Percentiles rank a stretch among this genome's conserved stretches.
Conservation (phyloP, 116 monocot genomes). For the Zostera marina region DNA sequence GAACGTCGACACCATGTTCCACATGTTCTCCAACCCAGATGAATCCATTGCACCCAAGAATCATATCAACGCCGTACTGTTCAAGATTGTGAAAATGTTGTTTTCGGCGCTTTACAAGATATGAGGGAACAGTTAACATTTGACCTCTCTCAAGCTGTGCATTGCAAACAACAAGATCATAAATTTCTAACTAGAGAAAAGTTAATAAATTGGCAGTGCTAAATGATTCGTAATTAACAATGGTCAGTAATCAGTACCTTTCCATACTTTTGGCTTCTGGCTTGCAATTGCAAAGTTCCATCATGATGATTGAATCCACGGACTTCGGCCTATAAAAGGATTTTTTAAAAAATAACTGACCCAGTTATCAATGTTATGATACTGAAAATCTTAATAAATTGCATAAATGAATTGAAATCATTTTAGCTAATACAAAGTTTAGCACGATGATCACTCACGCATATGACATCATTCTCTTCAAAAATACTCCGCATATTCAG, state of each 20-base stretch:
- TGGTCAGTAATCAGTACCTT: slow-evolving; percentile 58
- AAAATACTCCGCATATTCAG: slow-evolving; percentile 98
- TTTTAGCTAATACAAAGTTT: not conserved
- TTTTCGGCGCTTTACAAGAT: slow-evolving; percentile 81
- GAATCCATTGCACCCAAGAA: slow-evolving; percentile 88
- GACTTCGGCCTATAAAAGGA: slow-evolving; percentile 71
- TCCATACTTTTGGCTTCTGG: slow-evolving; percentile 98
- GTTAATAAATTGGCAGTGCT: not conserved
- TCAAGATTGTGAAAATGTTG: slow-evolving; percentile 96
- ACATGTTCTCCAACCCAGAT: slow-evolving; percentile 82
- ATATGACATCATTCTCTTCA: slow-evolving; percentile 94
- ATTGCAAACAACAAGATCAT: not conserved
- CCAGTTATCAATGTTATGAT: too few species aligned
- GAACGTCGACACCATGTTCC: slow-evolving; percentile 13
- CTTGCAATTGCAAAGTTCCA: slow-evolving; percentile 92
- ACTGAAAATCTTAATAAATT: too few species aligned
- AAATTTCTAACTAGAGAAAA: not conserved
- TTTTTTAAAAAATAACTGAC: not conserved
- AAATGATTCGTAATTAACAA: not conserved
- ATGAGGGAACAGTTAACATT: slow-evolving; percentile 62
- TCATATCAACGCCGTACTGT: slow-evolving; percentile 59
- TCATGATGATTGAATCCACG: slow-evolving; percentile 96
- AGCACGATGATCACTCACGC: slow-evolving; percentile 46
- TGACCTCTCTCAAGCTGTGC: slow-evolving; percentile 90
- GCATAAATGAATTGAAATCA: not conserved